These are phyloP conservation scores for Aspergillus sp. DNA, from an alignment of 2,329 filamentous ascomycete species.

Conservation along the genomic window DNA sequence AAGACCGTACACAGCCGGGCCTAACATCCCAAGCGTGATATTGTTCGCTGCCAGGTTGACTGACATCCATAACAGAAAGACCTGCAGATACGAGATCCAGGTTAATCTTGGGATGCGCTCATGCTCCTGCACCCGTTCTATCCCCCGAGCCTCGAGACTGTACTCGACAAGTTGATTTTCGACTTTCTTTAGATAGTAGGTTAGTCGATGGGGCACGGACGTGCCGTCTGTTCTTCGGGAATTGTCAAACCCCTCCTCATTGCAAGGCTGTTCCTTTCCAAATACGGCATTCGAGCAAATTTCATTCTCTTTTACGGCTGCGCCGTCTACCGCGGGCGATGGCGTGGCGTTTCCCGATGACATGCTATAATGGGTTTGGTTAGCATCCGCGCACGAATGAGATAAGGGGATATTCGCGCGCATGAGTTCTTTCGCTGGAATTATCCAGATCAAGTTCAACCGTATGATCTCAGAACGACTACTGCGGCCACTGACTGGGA, in stretches of 20 bases:
- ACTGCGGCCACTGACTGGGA: slow-evolving; percentile 9
- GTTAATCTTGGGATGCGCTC: slow-evolving; percentile 55
- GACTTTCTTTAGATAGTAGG: slow-evolving; percentile 33
- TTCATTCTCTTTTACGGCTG: slow-evolving; percentile 21
- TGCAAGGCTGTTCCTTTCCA: slow-evolving; percentile 13
- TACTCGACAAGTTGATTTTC: slow-evolving; percentile 44
- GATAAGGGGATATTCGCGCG: slow-evolving; percentile 25
- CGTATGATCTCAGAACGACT: slow-evolving; percentile 46
- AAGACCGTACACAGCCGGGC: slow-evolving; percentile 58
- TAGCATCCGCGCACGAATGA: slow-evolving; percentile 17
- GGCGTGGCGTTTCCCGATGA: slow-evolving; percentile 28
- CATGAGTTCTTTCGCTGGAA: slow-evolving; percentile 48
- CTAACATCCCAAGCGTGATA: slow-evolving; percentile 64
- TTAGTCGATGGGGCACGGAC: slow-evolving; percentile 26
- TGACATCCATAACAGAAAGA: slow-evolving; percentile 60
- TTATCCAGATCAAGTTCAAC: slow-evolving; percentile 49
- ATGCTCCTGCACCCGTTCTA: slow-evolving; percentile 56
- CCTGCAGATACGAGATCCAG: slow-evolving; percentile 56
- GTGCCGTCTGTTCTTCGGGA: slow-evolving; percentile 12
- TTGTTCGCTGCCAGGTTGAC: slow-evolving; percentile 65
- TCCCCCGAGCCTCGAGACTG: slow-evolving; percentile 59
- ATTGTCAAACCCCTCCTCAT: slow-evolving; percentile 17
- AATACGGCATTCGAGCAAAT: slow-evolving; percentile 11
- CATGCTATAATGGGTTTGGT: slow-evolving; percentile 30
- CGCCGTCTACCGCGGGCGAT: slow-evolving; percentile 30